These are phyloP conservation scores for Tricholoma terreum DNA, from an alignment of 768 basidiomycete genomes.

Conservation along the genomic window DNA sequence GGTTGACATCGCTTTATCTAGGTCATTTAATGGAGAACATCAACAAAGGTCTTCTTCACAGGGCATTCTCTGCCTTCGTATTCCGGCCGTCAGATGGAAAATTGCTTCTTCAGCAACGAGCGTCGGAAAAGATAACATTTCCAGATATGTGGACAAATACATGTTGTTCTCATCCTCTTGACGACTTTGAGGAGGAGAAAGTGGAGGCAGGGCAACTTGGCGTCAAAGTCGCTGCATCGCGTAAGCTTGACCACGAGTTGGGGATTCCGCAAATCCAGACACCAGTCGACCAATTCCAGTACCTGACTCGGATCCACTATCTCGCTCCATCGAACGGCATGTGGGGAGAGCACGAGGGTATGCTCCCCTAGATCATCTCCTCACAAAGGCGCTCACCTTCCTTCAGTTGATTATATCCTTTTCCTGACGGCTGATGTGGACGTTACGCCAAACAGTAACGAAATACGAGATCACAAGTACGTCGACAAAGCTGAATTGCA, in stretches of 20 bases:
- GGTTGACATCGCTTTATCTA: conserved; percentile 26
- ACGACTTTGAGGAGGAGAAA: conserved; percentile 87
- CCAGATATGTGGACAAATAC: conserved; percentile 99
- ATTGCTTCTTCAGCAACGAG: conserved; percentile 90
- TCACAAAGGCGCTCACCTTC: background rate
- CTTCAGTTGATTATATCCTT: conserved; percentile 92
- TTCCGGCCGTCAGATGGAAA: conserved; percentile 94
- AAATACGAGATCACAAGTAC: conserved; percentile 88
- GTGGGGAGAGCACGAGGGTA: conserved; percentile 99
- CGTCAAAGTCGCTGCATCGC: conserved; percentile 84
- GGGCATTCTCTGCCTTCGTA: conserved; percentile 96
- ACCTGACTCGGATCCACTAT: conserved; percentile 95
- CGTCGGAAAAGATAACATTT: conserved; percentile 99
- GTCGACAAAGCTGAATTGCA: conserved; percentile 89
- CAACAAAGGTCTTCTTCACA: conserved; percentile 88
- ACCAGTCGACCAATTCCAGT: conserved; percentile 84
- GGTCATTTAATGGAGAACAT: conserved; percentile 99
- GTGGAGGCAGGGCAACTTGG: conserved; percentile 74
- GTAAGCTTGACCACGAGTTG: conserved; percentile 95
- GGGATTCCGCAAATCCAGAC: conserved; percentile 83
- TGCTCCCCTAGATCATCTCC: conserved; percentile 9
- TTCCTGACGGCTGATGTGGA: conserved; percentile 89
- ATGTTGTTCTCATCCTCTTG: conserved; percentile 95
- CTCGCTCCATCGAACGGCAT: conserved; percentile 87
- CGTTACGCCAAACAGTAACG: conserved; percentile 80